These are phyloP conservation scores for Conticribra weissflogii DNA, from an alignment of 108 stramenopile genomes.

Conservation along the genomic window DNA sequence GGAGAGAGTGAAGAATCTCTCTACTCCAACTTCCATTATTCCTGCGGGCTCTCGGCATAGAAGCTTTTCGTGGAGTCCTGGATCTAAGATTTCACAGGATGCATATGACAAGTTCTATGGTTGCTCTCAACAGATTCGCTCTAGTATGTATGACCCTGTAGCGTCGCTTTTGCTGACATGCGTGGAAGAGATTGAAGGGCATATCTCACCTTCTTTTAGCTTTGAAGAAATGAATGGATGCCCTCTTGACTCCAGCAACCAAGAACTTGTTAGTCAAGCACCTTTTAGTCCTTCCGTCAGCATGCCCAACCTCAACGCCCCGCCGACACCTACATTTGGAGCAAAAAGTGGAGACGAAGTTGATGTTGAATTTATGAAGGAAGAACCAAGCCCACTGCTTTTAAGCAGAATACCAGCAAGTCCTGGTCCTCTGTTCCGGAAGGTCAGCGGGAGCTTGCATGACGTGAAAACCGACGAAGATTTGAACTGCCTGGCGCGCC, in stretches of 20 bases:
- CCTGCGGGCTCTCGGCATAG: not conserved
- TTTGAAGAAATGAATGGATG: not conserved
- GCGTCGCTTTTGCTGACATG: constrained; percentile 23
- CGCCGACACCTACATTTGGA: not conserved
- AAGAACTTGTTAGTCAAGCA: not conserved
- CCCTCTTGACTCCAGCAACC: not conserved
- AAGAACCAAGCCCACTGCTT: not conserved
- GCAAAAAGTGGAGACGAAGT: not conserved
- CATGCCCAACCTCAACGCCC: not conserved
- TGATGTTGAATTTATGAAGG: not conserved
- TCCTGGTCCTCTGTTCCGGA: constrained; percentile 22
- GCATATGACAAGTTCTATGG: not conserved
- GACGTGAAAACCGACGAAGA: constrained; percentile 41
- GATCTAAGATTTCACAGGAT: not conserved
- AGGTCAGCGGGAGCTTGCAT: constrained; percentile 22
- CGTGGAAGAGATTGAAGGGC: constrained; percentile 1
- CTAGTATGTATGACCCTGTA: constrained; percentile 29
- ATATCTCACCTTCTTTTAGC: not conserved
- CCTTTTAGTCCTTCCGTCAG: not conserved
- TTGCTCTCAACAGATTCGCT: constrained; percentile 18
- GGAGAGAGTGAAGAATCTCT: not conserved
- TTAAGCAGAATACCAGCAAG: too few species aligned
- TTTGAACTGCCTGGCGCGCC: constrained; percentile 29
- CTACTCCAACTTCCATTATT: constrained; percentile 1
- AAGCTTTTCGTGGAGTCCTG: constrained; percentile 18